Percentiles rank a stretch among this genome's conserved stretches.
phyloP scores from a whole-genome alignment of 192 early-diverging fungal species.

The Backusella psychrophila region DNA sequence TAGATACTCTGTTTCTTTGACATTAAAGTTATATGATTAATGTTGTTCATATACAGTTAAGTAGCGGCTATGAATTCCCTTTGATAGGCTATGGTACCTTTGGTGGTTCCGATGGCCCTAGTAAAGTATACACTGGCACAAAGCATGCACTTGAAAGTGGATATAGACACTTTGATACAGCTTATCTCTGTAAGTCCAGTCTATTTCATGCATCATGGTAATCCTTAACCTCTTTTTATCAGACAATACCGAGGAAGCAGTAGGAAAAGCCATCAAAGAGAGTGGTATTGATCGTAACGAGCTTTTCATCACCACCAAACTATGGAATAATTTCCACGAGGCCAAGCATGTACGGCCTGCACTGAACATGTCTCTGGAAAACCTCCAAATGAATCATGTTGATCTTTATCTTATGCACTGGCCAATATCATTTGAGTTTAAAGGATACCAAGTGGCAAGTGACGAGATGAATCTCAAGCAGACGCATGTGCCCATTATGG shows the following conservation, averaged over 20 bases:
- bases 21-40: not conserved
- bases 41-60: not conserved
- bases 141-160: conserved; percentile 44
- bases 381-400: conserved; percentile 72
- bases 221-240: not conserved
- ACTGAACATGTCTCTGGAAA: conserved; percentile 60
- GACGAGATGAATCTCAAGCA: conserved; percentile 22
- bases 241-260: conserved; percentile 65
- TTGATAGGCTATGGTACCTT: conserved; percentile 25
- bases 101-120: conserved; percentile 21
- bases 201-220: not conserved
- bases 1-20: not conserved
- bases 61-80: conserved; percentile 26
- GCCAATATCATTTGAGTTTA: conserved; percentile 62
- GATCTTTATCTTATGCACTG: conserved; percentile 88
- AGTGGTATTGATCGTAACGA: conserved; percentile 53
- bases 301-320: conserved; percentile 66
- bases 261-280: conserved; percentile 62
- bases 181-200: conserved; percentile 28
- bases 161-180: conserved; percentile 64
- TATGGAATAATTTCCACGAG: conserved; percentile 44
- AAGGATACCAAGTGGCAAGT: conserved; percentile 18
- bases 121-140: conserved; percentile 17
- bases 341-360: conserved; percentile 64
- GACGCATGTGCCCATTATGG: conserved; percentile 44